phyloP scores from a whole-genome alignment of 352 stramenopile species.

The Peronosclerospora sorghi region DNA sequence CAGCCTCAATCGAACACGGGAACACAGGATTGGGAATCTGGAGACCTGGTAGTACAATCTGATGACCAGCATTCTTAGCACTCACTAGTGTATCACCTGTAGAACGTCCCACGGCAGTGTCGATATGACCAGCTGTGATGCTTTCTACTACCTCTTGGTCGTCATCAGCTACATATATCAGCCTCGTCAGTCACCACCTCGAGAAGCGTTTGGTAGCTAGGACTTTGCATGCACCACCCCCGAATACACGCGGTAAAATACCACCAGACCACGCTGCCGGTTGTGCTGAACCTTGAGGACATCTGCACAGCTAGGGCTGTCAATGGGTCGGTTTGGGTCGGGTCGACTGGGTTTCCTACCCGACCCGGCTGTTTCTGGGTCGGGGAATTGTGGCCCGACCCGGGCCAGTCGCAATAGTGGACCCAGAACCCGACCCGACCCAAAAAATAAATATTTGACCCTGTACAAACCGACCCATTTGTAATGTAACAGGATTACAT shows the following conservation, averaged over 20 bases:
- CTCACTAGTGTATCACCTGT: slow-evolving; percentile 91
- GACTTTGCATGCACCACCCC: slow-evolving; percentile 78
- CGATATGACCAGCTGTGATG: slow-evolving; percentile 86
- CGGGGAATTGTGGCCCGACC: too few species aligned
- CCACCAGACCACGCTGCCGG: slow-evolving; percentile 57
- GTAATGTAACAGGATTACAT: too few species aligned
- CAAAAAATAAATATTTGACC: too few species aligned
- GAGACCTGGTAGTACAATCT: slow-evolving; percentile 43
- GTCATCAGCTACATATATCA: slow-evolving; percentile 86
- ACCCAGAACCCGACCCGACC: too few species aligned
- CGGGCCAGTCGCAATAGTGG: too few species aligned
- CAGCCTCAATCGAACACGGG: slow-evolving; percentile 85
- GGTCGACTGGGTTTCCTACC: too few species aligned
- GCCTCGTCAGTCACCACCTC: slow-evolving; percentile 36
- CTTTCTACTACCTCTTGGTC: slow-evolving; percentile 80
- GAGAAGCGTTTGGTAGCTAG: slow-evolving; percentile 66
- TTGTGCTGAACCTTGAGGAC: slow-evolving; percentile 78
- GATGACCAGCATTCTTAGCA: slow-evolving; percentile 36
- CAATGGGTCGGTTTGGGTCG: too few species aligned
- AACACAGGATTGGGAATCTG: slow-evolving; percentile 82
- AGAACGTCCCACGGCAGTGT: slow-evolving; percentile 80
- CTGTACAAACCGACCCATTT: too few species aligned
- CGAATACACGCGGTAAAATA: slow-evolving; percentile 92
- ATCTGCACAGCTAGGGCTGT: too few species aligned
- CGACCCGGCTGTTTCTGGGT: too few species aligned